phyloP scores from a whole-genome alignment of 805 yeast species.

The Nakazawaea ambrosiae region DNA sequence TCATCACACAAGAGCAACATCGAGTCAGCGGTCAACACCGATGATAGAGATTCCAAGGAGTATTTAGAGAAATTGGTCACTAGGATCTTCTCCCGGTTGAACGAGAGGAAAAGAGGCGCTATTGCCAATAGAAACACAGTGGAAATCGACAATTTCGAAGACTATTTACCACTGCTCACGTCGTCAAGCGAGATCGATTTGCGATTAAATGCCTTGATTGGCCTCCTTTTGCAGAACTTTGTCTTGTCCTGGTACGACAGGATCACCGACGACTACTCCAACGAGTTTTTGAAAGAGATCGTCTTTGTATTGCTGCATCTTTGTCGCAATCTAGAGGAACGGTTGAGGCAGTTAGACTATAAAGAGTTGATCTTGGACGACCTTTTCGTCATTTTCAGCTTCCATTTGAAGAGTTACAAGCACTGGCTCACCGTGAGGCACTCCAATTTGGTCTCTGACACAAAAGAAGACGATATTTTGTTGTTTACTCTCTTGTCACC shows the following conservation, averaged over 20 bases:
- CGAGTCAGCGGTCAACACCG: background rate
- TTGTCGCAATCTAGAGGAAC: constrained; percentile 29
- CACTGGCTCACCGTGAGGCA: constrained; percentile 21
- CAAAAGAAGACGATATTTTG: constrained; percentile 19
- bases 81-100: constrained; percentile 10
- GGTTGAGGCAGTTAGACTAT: constrained; percentile 26
- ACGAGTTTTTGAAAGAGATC: constrained; percentile 33
- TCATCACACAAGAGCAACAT: background rate
- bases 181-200: constrained; percentile 32
- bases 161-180: constrained; percentile 30
- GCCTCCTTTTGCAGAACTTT: constrained; percentile 39
- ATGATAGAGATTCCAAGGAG: constrained; percentile 18
- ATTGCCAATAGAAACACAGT: background rate
- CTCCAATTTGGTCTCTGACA: constrained; percentile 23
- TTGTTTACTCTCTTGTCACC: constrained; percentile 27
- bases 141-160: constrained; percentile 12
- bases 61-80: constrained; percentile 17
- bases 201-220: constrained; percentile 39
- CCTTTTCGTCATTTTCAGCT: constrained; percentile 31
- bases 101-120: background rate
- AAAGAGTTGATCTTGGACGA: constrained; percentile 35
- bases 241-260: constrained; percentile 37
- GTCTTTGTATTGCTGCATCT: constrained; percentile 31
- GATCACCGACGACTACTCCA: constrained; percentile 29
- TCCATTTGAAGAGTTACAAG: constrained; percentile 27